Evolutionary conservation across 345 rosid species (phyloP).

Genomic region (Syzygium aqueum): DNA sequence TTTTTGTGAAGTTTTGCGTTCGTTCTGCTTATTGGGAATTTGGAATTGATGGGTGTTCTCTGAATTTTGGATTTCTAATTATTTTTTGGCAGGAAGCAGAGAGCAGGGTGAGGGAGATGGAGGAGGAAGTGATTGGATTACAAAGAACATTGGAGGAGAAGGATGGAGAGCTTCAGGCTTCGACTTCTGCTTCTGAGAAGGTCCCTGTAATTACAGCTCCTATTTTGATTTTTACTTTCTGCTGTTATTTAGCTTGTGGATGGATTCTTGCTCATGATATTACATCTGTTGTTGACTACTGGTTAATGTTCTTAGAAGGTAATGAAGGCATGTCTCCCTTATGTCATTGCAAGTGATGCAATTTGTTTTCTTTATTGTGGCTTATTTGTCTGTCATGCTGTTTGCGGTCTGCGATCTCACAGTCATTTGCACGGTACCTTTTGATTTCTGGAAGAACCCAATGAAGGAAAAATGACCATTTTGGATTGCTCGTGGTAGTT

Average conservation of each 20-base stretch:
- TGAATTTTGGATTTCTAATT: not conserved
- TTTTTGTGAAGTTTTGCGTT: conserved; percentile 2
- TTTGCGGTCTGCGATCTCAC: not conserved
- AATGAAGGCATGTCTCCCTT: not conserved
- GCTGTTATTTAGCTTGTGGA: not conserved
- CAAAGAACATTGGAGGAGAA: conserved; percentile 48
- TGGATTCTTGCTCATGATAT: not conserved
- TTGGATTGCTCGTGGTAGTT: not conserved
- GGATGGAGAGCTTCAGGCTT: conserved; percentile 49
- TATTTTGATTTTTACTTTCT: not conserved
- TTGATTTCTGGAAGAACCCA: conserved; percentile 14
- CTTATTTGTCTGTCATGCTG: not conserved
- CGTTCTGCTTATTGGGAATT: not conserved
- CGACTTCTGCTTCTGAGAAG: conserved; percentile 66
- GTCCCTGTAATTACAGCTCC: conserved; percentile 15
- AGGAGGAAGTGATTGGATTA: conserved; percentile 39
- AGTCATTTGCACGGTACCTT: not conserved
- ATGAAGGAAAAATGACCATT: conserved; percentile 1
- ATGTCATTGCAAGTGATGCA: not conserved
- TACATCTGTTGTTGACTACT: not conserved
- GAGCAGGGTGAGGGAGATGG: conserved; percentile 59
- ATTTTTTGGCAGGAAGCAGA: conserved; percentile 59
- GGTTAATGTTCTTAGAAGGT: not conserved
- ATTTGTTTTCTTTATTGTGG: not conserved
- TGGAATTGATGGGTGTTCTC: conserved; percentile 18